Evolutionary conservation across 331 rosid genomes (phyloP).

Genomic region (Malus hybrid): DNA sequence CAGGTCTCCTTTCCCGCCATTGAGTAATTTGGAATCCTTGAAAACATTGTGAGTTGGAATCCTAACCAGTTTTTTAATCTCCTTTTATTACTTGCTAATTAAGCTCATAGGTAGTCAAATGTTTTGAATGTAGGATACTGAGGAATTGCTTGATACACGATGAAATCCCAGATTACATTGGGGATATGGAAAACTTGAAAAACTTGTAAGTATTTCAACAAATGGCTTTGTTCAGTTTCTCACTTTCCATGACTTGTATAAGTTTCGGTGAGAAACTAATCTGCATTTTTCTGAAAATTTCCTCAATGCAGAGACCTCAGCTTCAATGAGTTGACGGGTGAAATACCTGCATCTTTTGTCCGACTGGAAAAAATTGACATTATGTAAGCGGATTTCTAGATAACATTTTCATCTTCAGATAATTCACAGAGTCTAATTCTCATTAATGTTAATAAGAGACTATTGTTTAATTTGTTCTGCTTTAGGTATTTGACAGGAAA

Average conservation of each 20-base stretch:
- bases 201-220: conserved; percentile 47
- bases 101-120: neutral
- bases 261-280: conserved; percentile 1
- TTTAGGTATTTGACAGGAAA: conserved; percentile 71
- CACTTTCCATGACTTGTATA: neutral
- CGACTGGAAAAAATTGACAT: conserved; percentile 44
- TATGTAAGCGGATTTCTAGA: conserved; percentile 44
- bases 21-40: conserved; percentile 51
- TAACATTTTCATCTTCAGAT: neutral
- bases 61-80: conserved; percentile 3
- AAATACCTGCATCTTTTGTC: conserved; percentile 55
- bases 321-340: conserved; percentile 64
- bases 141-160: conserved; percentile 62
- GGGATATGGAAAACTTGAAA: conserved; percentile 51
- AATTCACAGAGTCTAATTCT: neutral
- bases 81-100: conserved; percentile 8
- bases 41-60: conserved; percentile 70
- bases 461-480: conserved; percentile 8
- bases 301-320: conserved; percentile 67
- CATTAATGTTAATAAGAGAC: neutral
- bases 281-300: neutral
- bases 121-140: conserved; percentile 44
- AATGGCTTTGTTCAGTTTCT: neutral
- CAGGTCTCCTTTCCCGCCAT: conserved; percentile 52
- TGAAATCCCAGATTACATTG: conserved; percentile 54